Evolutionary conservation across 306 rosid species (phyloP).

Genomic region (Phaseolus lunatus): DNA sequence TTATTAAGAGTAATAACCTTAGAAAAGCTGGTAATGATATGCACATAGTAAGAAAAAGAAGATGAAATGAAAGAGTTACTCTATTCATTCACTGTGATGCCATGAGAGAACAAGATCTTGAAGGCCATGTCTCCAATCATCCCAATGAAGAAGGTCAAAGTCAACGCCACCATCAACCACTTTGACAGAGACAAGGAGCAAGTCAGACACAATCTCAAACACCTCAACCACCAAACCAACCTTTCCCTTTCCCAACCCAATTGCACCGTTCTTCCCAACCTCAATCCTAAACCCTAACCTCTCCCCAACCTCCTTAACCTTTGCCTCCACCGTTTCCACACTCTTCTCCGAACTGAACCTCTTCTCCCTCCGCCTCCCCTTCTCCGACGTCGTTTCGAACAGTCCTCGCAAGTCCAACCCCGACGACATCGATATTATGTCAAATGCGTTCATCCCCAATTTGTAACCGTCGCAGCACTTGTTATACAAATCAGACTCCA

Average conservation of each 20-base stretch:
- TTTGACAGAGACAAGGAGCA: constrained; percentile 64
- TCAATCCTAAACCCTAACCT: constrained; percentile 68
- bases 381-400: constrained; percentile 57
- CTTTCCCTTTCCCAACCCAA: constrained; percentile 74
- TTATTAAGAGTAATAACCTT: too few relatives aligned
- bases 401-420: constrained; percentile 83
- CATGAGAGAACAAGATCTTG: constrained; percentile 67
- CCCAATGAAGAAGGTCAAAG: constrained; percentile 69
- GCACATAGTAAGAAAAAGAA: too few relatives aligned
- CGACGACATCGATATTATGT: constrained; percentile 89
- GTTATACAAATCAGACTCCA: constrained; percentile 34
- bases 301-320: constrained; percentile 64
- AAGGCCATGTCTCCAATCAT: constrained; percentile 55
- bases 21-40: too few relatives aligned
- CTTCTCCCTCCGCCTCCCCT: constrained; percentile 50
- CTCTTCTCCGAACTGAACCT: constrained; percentile 60
- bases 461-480: constrained; percentile 39
- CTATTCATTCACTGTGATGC: constrained; percentile 48
- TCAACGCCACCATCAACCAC: constrained; percentile 67
- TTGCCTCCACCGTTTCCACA: constrained; percentile 60
- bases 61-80: too few relatives aligned
- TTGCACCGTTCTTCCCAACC: constrained; percentile 65
- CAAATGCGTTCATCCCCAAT: constrained; percentile 74
- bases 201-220: constrained; percentile 53
- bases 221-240: constrained; percentile 63